Percentiles rank a stretch among this genome's conserved stretches.
These are phyloP conservation scores for Colletotrichum phormii DNA, from an alignment of 2,329 filamentous ascomycete genomes.

Conservation along the genomic window DNA sequence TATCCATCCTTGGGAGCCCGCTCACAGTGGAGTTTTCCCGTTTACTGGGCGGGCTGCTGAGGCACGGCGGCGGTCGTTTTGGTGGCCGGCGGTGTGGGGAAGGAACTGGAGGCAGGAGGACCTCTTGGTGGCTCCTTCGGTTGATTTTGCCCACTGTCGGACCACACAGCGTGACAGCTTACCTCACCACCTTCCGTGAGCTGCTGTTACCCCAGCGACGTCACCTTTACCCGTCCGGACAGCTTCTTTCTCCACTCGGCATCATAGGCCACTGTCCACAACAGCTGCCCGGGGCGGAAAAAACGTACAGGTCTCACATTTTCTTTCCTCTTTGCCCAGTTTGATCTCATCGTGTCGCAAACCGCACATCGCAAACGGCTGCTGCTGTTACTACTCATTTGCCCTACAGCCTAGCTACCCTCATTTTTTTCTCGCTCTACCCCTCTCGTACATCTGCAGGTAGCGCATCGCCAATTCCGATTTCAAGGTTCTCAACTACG, in stretches of 20 bases:
- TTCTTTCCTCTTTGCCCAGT: slow-evolving; percentile 1
- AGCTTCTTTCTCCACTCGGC: slow-evolving; percentile 31
- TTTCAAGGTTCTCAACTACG: slow-evolving; percentile 1
- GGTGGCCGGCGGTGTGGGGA: slow-evolving; percentile 22
- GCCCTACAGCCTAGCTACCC: slow-evolving; percentile 4
- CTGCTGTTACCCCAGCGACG: slow-evolving; percentile 38
- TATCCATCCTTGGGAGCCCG: slow-evolving; percentile 31
- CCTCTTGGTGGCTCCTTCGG: neutral
- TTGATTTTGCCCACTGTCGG: neutral
- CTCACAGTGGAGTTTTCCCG: slow-evolving; percentile 23
- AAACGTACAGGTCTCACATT: slow-evolving; percentile 29
- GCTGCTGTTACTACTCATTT: slow-evolving; percentile 3
- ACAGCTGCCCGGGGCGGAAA: slow-evolving; percentile 8
- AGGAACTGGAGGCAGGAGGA: neutral
- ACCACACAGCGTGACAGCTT: slow-evolving; percentile 1
- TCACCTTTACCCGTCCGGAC: slow-evolving; percentile 33
- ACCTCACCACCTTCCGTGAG: slow-evolving; percentile 26
- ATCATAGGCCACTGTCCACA: slow-evolving; percentile 32
- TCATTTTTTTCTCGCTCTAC: slow-evolving; percentile 1
- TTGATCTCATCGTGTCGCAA: slow-evolving; percentile 31
- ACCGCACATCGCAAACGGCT: slow-evolving; percentile 31
- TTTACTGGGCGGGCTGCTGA: slow-evolving; percentile 16
- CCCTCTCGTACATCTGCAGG: neutral
- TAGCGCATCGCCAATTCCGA: slow-evolving; percentile 13
- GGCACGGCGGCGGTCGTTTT: slow-evolving; percentile 17